Conservation (phyloP, 495 filamentous ascomycete species). For the Hyphodiscus hymeniophilus region DNA sequence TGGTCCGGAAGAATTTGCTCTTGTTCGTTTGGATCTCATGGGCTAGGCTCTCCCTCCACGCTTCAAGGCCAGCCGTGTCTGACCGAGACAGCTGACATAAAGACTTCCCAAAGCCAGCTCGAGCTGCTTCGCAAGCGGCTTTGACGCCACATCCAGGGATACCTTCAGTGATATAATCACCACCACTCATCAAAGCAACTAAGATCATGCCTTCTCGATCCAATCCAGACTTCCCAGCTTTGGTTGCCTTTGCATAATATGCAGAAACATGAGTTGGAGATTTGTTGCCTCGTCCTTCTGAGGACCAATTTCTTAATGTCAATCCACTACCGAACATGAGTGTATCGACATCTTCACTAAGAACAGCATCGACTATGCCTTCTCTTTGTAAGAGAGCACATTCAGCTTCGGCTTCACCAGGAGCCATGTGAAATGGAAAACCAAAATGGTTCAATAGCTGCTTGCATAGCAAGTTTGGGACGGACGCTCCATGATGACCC, state of each 20-base stretch:
- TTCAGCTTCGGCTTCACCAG: slow-evolving; percentile 95
- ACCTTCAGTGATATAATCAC: slow-evolving; percentile 88
- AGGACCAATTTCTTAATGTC: slow-evolving; percentile 77
- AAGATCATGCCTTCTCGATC: slow-evolving; percentile 87
- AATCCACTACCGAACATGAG: slow-evolving; percentile 89
- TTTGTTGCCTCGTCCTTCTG: slow-evolving; percentile 55
- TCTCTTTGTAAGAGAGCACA: slow-evolving; percentile 79
- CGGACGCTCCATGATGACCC: slow-evolving; percentile 32
- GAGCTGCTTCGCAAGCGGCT: slow-evolving; percentile 80
- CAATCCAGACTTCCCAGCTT: slow-evolving; percentile 45
- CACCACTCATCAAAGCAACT: slow-evolving; percentile 90
- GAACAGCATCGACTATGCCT: slow-evolving; percentile 86
- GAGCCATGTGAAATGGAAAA: slow-evolving; percentile 77
- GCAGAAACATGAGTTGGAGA: slow-evolving; percentile 81
- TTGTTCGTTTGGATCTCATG: slow-evolving; percentile 79
- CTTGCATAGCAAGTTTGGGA: slow-evolving; percentile 57
- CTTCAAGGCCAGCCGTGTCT: slow-evolving; percentile 43
- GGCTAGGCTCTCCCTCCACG: slow-evolving; percentile 68
- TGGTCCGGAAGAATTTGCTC: slow-evolving; percentile 69
- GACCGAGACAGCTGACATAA: slow-evolving; percentile 52
- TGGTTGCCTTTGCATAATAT: slow-evolving; percentile 50
- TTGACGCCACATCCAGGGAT: slow-evolving; percentile 83
- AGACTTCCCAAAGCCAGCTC: slow-evolving; percentile 76
- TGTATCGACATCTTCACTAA: slow-evolving; percentile 96
- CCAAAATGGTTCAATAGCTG: slow-evolving; percentile 77